These are phyloP conservation scores for Poronia punctata DNA, from an alignment of 495 filamentous ascomycete genomes.

Conservation along the genomic window DNA sequence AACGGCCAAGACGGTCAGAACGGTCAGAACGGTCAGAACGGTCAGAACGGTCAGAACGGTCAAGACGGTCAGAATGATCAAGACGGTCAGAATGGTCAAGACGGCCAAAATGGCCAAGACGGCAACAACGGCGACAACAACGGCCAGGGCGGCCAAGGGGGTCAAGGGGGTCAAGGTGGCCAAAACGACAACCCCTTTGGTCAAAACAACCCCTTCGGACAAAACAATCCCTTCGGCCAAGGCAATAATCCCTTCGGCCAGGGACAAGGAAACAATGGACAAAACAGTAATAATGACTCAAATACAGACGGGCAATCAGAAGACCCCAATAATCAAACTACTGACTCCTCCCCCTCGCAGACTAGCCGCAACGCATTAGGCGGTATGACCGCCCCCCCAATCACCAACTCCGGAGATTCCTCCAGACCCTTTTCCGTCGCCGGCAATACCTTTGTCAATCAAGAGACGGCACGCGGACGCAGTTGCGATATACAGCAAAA, in stretches of 20 bases:
- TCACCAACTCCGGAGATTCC: constrained; percentile 34
- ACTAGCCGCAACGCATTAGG: constrained; percentile 18
- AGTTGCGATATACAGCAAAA: constrained; percentile 45
- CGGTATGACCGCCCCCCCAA: constrained; percentile 28
- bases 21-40: constrained; percentile 6
- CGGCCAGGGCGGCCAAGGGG: too few species aligned
- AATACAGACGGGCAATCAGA: too few species aligned
- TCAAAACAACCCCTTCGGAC: too few species aligned
- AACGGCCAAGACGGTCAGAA: constrained; percentile 11
- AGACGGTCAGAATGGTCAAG: neutral
- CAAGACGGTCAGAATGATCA: constrained; percentile 3
- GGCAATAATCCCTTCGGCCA: too few species aligned
- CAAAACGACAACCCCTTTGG: too few species aligned
- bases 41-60: constrained; percentile 7
- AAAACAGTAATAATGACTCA: constrained; percentile 17
- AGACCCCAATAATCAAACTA: constrained; percentile 18
- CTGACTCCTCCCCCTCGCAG: constrained; percentile 15
- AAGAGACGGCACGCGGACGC: constrained; percentile 34
- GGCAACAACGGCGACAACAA: constrained; percentile 2
- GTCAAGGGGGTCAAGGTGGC: too few species aligned
- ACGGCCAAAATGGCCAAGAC: constrained; percentile 1
- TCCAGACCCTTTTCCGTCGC: constrained; percentile 43
- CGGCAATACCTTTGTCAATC: constrained; percentile 43
- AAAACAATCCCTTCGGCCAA: too few species aligned
- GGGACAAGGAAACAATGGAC: too few species aligned